Evolutionary conservation across 1,139 yeast genomes (phyloP).

Genomic region (Sugiyamaella paludigena): DNA sequence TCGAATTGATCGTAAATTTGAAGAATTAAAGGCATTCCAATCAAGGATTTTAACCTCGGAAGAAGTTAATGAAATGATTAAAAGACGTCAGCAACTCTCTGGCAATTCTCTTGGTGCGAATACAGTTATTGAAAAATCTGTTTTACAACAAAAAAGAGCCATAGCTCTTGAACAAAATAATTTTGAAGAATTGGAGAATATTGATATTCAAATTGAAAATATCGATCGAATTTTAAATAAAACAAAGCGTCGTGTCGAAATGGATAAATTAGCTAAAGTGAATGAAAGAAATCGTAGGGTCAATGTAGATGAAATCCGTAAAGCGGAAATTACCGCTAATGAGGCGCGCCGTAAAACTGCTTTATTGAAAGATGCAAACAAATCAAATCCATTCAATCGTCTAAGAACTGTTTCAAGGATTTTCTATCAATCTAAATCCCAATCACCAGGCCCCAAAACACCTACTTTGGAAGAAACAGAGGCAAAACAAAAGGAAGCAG

Average conservation of each 20-base stretch:
- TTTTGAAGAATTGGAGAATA: slow-evolving; percentile 48
- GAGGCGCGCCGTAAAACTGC: slow-evolving; percentile 52
- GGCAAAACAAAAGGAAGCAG: slow-evolving; percentile 26
- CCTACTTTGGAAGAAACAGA: slow-evolving; percentile 34
- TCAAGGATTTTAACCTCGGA: slow-evolving; percentile 66
- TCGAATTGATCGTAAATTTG: slow-evolving; percentile 63
- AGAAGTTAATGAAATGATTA: slow-evolving; percentile 77
- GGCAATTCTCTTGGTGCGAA: slow-evolving; percentile 62
- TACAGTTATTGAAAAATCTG: slow-evolving; percentile 74
- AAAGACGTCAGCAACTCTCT: slow-evolving; percentile 62
- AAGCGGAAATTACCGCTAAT: slow-evolving; percentile 68
- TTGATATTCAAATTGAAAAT: slow-evolving; percentile 53
- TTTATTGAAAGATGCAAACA: slow-evolving; percentile 43
- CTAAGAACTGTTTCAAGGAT: slow-evolving; percentile 82
- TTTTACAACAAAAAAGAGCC: slow-evolving; percentile 67
- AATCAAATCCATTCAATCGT: slow-evolving; percentile 85
- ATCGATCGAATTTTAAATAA: slow-evolving; percentile 34
- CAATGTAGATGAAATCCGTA: slow-evolving; percentile 72
- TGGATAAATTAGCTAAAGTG: slow-evolving; percentile 55
- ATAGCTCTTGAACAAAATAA: slow-evolving; percentile 72
- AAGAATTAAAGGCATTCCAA: slow-evolving; percentile 60
- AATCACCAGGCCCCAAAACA: slow-evolving; percentile 35
- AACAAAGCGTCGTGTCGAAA: slow-evolving; percentile 22
- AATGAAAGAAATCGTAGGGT: slow-evolving; percentile 80
- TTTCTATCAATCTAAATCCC: slow-evolving; percentile 52